These are phyloP conservation scores for Fraxinus pennsylvanica DNA, from an alignment of 257 asterid genomes.

Conservation along the genomic window DNA sequence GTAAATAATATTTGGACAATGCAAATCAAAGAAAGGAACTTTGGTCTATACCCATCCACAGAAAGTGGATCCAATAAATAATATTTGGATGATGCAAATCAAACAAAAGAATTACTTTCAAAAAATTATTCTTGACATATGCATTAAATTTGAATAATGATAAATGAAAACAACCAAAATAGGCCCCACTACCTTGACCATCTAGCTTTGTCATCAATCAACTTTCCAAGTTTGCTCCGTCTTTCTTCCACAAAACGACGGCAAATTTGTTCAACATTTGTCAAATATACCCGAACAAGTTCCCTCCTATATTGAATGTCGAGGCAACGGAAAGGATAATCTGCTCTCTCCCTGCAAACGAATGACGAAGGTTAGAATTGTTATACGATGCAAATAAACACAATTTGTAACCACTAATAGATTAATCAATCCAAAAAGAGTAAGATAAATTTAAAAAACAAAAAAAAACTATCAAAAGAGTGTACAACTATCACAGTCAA, in stretches of 20 bases:
- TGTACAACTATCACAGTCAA: neutral
- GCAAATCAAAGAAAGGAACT: neutral
- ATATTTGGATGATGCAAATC: constrained; percentile 6
- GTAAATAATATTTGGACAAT: constrained; percentile 17
- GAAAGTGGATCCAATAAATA: constrained; percentile 51
- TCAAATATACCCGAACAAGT: constrained; percentile 82
- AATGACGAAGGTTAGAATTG: constrained; percentile 14
- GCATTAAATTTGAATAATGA: neutral
- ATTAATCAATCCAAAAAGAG: constrained; percentile 12
- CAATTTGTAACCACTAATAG: neutral
- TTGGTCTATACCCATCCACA: constrained; percentile 73
- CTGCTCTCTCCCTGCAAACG: constrained; percentile 79
- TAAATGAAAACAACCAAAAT: constrained; percentile 2
- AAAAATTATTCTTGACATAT: neutral
- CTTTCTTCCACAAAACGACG: constrained; percentile 85
- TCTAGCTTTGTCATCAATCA: constrained; percentile 80
- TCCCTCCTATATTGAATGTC: constrained; percentile 90
- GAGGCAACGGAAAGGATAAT: constrained; percentile 91
- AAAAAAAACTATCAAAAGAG: constrained; percentile 2
- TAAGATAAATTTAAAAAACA: constrained; percentile 4
- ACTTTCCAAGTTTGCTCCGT: constrained; percentile 69
- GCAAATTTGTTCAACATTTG: constrained; percentile 91
- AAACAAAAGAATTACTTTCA: neutral
- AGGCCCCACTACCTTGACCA: constrained; percentile 75
- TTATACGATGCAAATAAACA: constrained; percentile 3